Evolutionary conservation across 352 stramenopile genomes (phyloP).

Genomic region (Phytophthora aleatoria): DNA sequence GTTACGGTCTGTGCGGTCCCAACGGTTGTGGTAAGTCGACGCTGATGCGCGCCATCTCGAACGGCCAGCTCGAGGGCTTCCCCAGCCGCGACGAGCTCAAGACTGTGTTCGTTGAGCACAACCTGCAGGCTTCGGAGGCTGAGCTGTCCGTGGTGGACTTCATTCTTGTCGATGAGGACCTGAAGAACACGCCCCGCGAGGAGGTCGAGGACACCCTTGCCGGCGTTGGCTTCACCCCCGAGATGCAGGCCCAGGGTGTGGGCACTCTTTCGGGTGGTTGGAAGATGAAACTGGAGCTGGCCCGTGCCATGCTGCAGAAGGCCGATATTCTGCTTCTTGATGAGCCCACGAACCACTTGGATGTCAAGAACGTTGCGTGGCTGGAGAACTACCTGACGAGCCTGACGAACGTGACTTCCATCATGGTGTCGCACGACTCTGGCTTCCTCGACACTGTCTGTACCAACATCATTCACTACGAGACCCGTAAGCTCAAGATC

Average conservation of each 20-base stretch:
- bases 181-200: constrained; percentile 89
- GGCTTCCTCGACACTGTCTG: constrained; percentile 98
- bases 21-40: constrained; percentile 96
- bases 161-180: constrained; percentile 87
- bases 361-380: constrained; percentile 94
- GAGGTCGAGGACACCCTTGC: constrained; percentile 92
- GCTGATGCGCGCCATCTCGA: constrained; percentile 96
- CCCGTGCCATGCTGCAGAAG: constrained; percentile 94
- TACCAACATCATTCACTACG: constrained; percentile 98
- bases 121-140: constrained; percentile 92
- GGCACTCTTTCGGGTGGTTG: constrained; percentile 95
- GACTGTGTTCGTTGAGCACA: constrained; percentile 97
- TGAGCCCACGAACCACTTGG: constrained; percentile 95
- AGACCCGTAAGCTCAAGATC: constrained; percentile 91
- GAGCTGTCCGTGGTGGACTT: constrained; percentile 87
- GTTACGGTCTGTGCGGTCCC: constrained; percentile 95
- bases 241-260: constrained; percentile 93
- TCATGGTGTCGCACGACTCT: constrained; percentile 97
- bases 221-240: constrained; percentile 93
- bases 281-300: constrained; percentile 96
- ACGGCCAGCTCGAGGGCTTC: constrained; percentile 96
- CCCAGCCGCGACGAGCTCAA: constrained; percentile 94
- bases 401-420: constrained; percentile 89
- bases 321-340: constrained; percentile 97
- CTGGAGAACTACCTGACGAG: constrained; percentile 91